A percentile compares a stretch with the other conserved stretches of the same genome.
phyloP scores from a whole-genome alignment of 805 yeast genomes.

The Nakazawaea pomicola region DNA sequence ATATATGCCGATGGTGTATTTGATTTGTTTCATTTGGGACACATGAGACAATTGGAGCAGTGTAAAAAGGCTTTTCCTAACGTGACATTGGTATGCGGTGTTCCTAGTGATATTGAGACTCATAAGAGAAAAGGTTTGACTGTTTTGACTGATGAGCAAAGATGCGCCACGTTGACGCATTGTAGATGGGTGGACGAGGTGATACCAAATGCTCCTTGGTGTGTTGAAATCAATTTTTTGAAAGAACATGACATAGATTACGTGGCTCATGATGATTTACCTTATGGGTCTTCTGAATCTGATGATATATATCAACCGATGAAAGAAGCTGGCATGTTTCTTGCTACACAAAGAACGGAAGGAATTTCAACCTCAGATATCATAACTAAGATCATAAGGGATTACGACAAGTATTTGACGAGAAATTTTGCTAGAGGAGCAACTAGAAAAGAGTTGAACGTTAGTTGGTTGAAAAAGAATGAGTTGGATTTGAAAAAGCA shows the following conservation, averaged over 20 bases:
- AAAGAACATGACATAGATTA: conserved; percentile 81
- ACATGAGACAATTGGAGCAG: conserved; percentile 96
- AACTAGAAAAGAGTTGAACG: conserved; percentile 91
- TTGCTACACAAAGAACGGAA: conserved; percentile 94
- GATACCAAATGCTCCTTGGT: conserved; percentile 93
- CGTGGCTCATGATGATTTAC: conserved; percentile 96
- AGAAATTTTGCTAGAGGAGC: conserved; percentile 98
- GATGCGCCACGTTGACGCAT: conserved; percentile 87
- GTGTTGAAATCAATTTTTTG: conserved; percentile 78
- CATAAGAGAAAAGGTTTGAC: conserved; percentile 92
- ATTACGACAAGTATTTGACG: conserved; percentile 94
- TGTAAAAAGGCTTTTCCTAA: conserved; percentile 89
- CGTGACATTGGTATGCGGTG: conserved; percentile 82
- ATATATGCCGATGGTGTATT: conserved; percentile 99
- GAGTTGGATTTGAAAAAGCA: conserved; percentile 92
- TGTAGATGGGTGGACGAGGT: conserved; percentile 99
- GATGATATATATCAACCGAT: conserved; percentile 94
- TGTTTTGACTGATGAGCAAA: conserved; percentile 80
- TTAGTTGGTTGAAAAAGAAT: conserved; percentile 95
- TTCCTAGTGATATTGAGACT: conserved; percentile 86
- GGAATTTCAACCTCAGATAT: conserved; percentile 96
- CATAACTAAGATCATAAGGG: conserved; percentile 90
- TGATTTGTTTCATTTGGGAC: conserved; percentile 94
- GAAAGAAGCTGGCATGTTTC: conserved; percentile 83
- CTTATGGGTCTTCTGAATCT: conserved; percentile 83